Conservation (phyloP, 345 rosid species). For the Chamaenerion angustifolium region DNA sequence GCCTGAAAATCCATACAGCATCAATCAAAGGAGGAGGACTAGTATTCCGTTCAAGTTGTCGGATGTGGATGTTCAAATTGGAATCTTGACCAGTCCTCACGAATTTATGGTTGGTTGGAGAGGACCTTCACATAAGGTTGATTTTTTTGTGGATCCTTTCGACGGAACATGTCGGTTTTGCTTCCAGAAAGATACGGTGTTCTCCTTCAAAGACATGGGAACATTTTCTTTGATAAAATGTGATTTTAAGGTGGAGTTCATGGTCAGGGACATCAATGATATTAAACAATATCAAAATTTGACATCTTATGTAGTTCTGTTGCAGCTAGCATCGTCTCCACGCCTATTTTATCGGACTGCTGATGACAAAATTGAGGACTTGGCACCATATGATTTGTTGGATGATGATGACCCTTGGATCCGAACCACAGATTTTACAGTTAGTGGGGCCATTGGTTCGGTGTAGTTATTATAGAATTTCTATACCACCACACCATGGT, state of each 20-base stretch:
- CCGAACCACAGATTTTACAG: constrained; percentile 70
- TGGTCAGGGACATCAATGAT: constrained; percentile 53
- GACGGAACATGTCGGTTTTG: constrained; percentile 60
- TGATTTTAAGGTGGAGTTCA: constrained; percentile 69
- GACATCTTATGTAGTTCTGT: constrained; percentile 27
- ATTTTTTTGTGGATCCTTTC: constrained; percentile 79
- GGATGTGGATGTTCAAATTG: constrained; percentile 51
- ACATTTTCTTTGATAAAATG: constrained; percentile 53
- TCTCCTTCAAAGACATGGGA: constrained; percentile 37
- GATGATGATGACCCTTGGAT: constrained; percentile 99
- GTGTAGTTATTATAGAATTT: constrained; percentile 44
- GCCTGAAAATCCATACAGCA: constrained; percentile 45
- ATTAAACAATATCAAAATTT: constrained; percentile 28
- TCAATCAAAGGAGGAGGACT: constrained; percentile 57
- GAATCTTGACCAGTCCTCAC: constrained; percentile 30
- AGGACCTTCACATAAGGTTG: constrained; percentile 41
- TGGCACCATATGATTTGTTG: constrained; percentile 46
- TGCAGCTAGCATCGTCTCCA: constrained; percentile 72
- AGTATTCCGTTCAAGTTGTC: constrained; percentile 39
- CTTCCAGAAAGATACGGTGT: constrained; percentile 49
- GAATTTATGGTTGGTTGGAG: constrained; percentile 63
- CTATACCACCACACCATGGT: constrained; percentile 53
- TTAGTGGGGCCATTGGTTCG: constrained; percentile 65
- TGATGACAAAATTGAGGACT: constrained; percentile 49
- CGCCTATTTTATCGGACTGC: constrained; percentile 71